Evolutionary conservation across 1,139 yeast species (phyloP), one percentile per base, ranked within the genome.

Genomic region (Yamadazyma diddensiae): DNA sequence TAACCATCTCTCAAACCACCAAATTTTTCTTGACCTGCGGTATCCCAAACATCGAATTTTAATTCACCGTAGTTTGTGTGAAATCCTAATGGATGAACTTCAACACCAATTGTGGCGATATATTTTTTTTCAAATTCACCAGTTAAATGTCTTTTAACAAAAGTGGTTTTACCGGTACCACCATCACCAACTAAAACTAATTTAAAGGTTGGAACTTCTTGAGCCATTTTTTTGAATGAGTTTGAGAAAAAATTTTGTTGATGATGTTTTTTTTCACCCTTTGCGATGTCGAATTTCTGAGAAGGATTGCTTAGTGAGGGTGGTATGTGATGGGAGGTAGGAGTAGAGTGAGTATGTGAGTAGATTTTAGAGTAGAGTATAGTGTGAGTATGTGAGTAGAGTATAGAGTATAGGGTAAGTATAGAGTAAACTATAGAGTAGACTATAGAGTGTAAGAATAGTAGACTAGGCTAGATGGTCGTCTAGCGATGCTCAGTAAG

Each of bases 101-200:
- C 98, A 50, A 94, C 99, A 76, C 98, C 98, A 59, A 90, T 85
- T 41, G 98, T 94, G 62, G 98, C 98, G 66, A 86, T 87, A 76
- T 94, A 94, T 71, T 90, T 90, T 77, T 94, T 94, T 73, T 94
- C 98, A 65, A 94, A 94, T 70, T 94, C 99, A 74, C 98, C 98
- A 47, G 98, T 92, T 70, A 90, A 82, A 72, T 94, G 99, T 77
- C 99, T 90, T 80, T 92, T 94, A 70, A 94, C 98, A 56, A 94
- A 94, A 43, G 99, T 94, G 76, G 99, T 94, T 82, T 92, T 90
- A 75, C 97, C 97, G 67, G 98, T 92, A 82, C 99, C 99, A 79
- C 99, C 98, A 64, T 92, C 98, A 67, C 98, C 98, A 69, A 92
- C 97, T 59, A 92, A 82, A 57, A 83, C 99, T 66, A 94, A 82